Evolutionary conservation across 805 yeast species (phyloP).

Genomic region (Metschnikowia borealis): DNA sequence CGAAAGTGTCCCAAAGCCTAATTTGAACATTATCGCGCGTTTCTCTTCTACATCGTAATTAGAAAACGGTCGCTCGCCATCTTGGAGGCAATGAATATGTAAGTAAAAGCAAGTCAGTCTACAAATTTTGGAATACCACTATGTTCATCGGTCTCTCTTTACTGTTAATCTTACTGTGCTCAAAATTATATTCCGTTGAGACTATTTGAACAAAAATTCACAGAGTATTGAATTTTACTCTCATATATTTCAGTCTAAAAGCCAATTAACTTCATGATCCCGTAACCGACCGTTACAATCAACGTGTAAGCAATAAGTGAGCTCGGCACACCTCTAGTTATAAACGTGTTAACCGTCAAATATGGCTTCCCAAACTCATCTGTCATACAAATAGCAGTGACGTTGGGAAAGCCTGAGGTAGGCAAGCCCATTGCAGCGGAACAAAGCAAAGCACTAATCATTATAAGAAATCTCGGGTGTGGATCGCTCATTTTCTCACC

Average conservation of each 20-base stretch:
- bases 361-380: slow-evolving; percentile 92
- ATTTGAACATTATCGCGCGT: neutral
- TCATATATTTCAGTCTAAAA: slow-evolving; percentile 17
- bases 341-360: slow-evolving; percentile 79
- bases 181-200: neutral
- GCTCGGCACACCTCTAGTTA: slow-evolving; percentile 87
- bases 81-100: neutral
- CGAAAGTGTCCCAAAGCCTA: neutral
- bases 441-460: slow-evolving; percentile 64
- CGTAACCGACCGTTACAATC: slow-evolving; percentile 76
- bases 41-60: neutral
- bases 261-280: slow-evolving; percentile 50
- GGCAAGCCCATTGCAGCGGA: slow-evolving; percentile 98
- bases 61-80: neutral
- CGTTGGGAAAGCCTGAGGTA: slow-evolving; percentile 96
- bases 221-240: neutral
- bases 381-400: slow-evolving; percentile 91
- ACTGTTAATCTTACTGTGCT: too few species aligned
- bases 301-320: slow-evolving; percentile 70
- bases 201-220: neutral
- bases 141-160: neutral
- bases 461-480: slow-evolving; percentile 79
- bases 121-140: neutral
- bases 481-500: slow-evolving; percentile 75
- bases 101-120: neutral